These are phyloP conservation scores for Fusarium oxysporum DNA, from an alignment of 2,329 filamentous ascomycete genomes.

Conservation along the genomic window DNA sequence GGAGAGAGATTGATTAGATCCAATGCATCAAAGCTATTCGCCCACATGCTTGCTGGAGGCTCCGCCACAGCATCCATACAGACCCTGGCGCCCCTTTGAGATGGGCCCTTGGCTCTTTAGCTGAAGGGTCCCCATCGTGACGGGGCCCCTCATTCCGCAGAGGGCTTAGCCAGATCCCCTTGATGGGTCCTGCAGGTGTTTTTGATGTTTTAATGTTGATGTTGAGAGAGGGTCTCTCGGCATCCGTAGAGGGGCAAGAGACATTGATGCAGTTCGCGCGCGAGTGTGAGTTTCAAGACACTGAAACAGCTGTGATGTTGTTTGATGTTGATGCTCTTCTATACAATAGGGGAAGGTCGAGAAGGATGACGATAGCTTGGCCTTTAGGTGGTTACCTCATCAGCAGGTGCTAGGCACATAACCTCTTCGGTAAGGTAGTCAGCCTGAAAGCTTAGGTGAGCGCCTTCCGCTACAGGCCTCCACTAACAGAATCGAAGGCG, in stretches of 20 bases:
- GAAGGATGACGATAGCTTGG: background rate
- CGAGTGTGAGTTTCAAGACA: background rate
- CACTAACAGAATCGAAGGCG: background rate
- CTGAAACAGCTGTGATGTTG: background rate
- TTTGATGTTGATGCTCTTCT: constrained; percentile 3
- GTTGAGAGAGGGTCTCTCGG: constrained; percentile 4
- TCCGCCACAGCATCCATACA: constrained; percentile 12
- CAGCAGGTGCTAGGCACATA: background rate
- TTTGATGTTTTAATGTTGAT: constrained; percentile 1
- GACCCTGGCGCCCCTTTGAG: constrained; percentile 11
- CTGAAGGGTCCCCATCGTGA: constrained; percentile 7
- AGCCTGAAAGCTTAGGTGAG: background rate
- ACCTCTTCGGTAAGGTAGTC: background rate
- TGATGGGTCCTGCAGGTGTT: constrained; percentile 11
- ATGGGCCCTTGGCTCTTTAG: constrained; percentile 4
- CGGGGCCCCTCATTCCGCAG: background rate
- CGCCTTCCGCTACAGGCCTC: background rate
- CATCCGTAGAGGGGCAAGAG: constrained; percentile 6
- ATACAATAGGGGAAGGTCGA: background rate
- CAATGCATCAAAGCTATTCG: constrained; percentile 28
- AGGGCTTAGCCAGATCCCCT: constrained; percentile 18
- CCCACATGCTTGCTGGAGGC: constrained; percentile 22
- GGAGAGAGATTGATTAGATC: constrained; percentile 40
- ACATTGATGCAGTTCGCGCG: constrained; percentile 4
- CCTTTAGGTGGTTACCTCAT: background rate